Evolutionary conservation across 2,329 filamentous ascomycete genomes (phyloP).

Genomic region (Anisogramma anomala): DNA sequence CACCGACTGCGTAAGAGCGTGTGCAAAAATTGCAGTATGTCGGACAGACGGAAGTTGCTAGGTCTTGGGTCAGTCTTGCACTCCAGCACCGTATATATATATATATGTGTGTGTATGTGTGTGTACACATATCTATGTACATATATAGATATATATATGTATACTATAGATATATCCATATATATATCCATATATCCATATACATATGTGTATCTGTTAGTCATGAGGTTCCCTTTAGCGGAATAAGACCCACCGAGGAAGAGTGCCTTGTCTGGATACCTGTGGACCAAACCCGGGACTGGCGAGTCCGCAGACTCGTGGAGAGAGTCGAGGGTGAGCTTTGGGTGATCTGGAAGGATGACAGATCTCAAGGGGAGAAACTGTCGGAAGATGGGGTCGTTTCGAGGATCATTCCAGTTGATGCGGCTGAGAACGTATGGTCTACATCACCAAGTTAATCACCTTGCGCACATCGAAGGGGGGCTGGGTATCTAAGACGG

Average conservation of each 20-base stretch:
- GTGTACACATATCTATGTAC: too few relatives aligned
- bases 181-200: too few relatives aligned
- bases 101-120: not conserved
- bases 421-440: conserved; percentile 49
- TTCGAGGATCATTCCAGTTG: conserved; percentile 46
- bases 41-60: conserved; percentile 48
- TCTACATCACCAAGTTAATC: conserved; percentile 18
- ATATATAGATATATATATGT: too few relatives aligned
- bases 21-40: conserved; percentile 54
- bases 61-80: not conserved
- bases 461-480: not conserved
- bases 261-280: conserved; percentile 52
- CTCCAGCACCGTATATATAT: not conserved
- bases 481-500: conserved; percentile 16
- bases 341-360: conserved; percentile 42
- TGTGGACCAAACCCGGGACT: conserved; percentile 46
- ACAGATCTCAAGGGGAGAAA: conserved; percentile 46
- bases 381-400: conserved; percentile 48
- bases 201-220: too few relatives aligned
- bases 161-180: too few relatives aligned
- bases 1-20: conserved; percentile 46
- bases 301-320: conserved; percentile 44
- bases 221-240: too few relatives aligned
- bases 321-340: conserved; percentile 45
- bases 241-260: conserved; percentile 47